phyloP scores from a whole-genome alignment of 805 yeast species.

The Suhomyces faveliae region DNA sequence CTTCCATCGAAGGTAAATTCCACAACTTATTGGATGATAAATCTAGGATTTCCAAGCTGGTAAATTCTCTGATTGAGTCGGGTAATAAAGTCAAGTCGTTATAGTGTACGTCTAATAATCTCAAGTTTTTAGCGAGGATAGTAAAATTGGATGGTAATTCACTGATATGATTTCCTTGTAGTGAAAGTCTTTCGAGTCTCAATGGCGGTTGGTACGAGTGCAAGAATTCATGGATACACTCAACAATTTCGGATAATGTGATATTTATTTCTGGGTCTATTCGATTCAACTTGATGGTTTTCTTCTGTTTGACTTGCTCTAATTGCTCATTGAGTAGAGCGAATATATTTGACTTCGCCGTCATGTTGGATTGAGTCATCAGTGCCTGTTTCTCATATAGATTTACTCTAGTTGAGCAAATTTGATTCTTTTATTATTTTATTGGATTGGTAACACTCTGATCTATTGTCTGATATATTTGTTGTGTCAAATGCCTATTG shows the following conservation, averaged over 20 bases:
- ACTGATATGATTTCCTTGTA: constrained; percentile 51
- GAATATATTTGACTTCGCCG: constrained; percentile 6
- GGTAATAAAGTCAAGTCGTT: constrained; percentile 60
- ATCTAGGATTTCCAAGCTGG: constrained; percentile 62
- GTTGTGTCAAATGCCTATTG: neutral
- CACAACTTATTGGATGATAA: constrained; percentile 55
- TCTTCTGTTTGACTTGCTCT: constrained; percentile 13
- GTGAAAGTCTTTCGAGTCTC: constrained; percentile 47
- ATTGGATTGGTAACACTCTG: neutral
- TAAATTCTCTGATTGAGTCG: constrained; percentile 26
- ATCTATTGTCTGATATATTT: neutral
- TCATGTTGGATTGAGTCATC: constrained; percentile 6
- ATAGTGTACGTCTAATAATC: constrained; percentile 64
- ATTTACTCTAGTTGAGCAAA: neutral
- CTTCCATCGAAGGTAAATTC: constrained; percentile 38
- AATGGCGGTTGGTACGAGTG: constrained; percentile 13
- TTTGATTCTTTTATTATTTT: neutral
- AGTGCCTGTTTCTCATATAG: neutral
- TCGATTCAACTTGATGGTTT: constrained; percentile 13
- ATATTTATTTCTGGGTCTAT: constrained; percentile 1
- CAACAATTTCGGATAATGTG: constrained; percentile 10
- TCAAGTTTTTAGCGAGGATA: constrained; percentile 41
- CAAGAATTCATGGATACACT: constrained; percentile 13
- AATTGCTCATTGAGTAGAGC: constrained; percentile 13
- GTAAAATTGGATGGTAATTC: constrained; percentile 49